A percentile compares a stretch with the other conserved stretches of the same genome.
Evolutionary conservation across 2,329 filamentous ascomycete species (phyloP).

Genomic region (Trichoderma sp.): DNA sequence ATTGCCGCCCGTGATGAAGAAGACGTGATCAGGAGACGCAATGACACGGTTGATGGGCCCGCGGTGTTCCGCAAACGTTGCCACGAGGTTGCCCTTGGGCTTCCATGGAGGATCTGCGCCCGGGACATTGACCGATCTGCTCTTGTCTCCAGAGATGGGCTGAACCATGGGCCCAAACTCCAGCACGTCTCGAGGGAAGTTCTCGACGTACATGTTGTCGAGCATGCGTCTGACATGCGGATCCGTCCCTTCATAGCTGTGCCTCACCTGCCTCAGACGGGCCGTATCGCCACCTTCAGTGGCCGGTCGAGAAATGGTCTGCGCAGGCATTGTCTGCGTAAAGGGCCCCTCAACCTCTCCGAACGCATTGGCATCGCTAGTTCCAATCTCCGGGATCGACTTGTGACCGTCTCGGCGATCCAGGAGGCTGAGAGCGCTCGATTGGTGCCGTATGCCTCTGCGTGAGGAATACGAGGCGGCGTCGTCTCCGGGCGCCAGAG

Average conservation of each 20-base stretch:
- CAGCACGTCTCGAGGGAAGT: slow-evolving; percentile 65
- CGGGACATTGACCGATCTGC: slow-evolving; percentile 52
- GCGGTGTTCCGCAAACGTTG: slow-evolving; percentile 85
- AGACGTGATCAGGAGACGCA: slow-evolving; percentile 84
- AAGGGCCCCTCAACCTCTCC: slow-evolving; percentile 63
- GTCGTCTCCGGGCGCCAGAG: slow-evolving; percentile 39
- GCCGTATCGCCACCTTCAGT: slow-evolving; percentile 38
- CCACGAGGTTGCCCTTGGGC: slow-evolving; percentile 80
- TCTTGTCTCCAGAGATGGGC: slow-evolving; percentile 61
- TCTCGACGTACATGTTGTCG: slow-evolving; percentile 80
- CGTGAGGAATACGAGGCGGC: slow-evolving; percentile 46
- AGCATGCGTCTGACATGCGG: slow-evolving; percentile 70
- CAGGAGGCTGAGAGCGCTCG: slow-evolving; percentile 62
- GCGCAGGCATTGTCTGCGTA: slow-evolving; percentile 39
- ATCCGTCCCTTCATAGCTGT: slow-evolving; percentile 83
- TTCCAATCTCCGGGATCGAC: slow-evolving; percentile 60
- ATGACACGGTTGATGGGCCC: slow-evolving; percentile 80
- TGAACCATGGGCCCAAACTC: slow-evolving; percentile 82
- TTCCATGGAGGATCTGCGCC: slow-evolving; percentile 65
- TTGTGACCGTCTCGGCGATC: slow-evolving; percentile 62
- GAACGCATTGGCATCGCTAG: slow-evolving; percentile 61
- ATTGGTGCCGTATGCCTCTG: slow-evolving; percentile 56
- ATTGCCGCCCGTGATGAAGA: slow-evolving; percentile 92
- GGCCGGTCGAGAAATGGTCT: slow-evolving; percentile 33
- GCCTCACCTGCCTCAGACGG: slow-evolving; percentile 57